Evolutionary conservation across 1,139 yeast genomes (phyloP).

Genomic region (Kodamaea sp.): DNA sequence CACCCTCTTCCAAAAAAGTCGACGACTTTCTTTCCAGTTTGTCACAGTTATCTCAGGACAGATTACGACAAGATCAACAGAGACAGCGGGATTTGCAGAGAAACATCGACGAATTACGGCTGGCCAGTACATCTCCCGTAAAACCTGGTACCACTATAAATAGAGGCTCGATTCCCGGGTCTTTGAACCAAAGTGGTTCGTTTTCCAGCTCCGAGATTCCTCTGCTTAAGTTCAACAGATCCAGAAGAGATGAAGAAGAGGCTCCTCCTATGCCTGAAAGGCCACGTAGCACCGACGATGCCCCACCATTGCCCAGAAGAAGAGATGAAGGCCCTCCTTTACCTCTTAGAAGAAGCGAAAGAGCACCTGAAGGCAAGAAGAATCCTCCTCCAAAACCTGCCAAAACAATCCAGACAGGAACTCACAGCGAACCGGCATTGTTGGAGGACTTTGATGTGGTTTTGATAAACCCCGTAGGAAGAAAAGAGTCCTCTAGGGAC

Average conservation of each 20-base stretch:
- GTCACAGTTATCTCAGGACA: constrained; percentile 35
- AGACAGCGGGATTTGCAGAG: constrained; percentile 34
- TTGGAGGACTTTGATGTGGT: constrained; percentile 16
- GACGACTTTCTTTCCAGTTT: constrained; percentile 37
- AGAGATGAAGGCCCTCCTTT: constrained; percentile 12
- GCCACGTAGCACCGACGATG: constrained; percentile 11
- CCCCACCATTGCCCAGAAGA: constrained; percentile 19
- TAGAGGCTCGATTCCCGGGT: neutral
- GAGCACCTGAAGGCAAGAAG: constrained; percentile 4
- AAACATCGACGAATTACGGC: constrained; percentile 32
- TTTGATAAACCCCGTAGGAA: constrained; percentile 24
- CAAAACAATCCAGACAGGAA: constrained; percentile 3
- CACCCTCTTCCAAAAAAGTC: constrained; percentile 33
- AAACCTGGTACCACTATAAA: constrained; percentile 6
- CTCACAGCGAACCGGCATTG: no score
- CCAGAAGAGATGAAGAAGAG: constrained; percentile 3
- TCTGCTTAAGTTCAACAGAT: constrained; percentile 24
- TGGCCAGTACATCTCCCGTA: constrained; percentile 26
- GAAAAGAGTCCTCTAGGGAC: no score
- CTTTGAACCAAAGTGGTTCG: neutral
- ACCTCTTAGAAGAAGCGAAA: constrained; percentile 17
- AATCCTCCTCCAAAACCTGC: constrained; percentile 16
- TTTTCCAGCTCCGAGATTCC: constrained; percentile 6
- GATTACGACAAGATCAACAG: constrained; percentile 33
- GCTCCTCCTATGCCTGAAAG: constrained; percentile 13